Base-by-base conservation (phyloP, 2,329 filamentous ascomycete genomes). In the Fusarium vanettenii region DNA sequence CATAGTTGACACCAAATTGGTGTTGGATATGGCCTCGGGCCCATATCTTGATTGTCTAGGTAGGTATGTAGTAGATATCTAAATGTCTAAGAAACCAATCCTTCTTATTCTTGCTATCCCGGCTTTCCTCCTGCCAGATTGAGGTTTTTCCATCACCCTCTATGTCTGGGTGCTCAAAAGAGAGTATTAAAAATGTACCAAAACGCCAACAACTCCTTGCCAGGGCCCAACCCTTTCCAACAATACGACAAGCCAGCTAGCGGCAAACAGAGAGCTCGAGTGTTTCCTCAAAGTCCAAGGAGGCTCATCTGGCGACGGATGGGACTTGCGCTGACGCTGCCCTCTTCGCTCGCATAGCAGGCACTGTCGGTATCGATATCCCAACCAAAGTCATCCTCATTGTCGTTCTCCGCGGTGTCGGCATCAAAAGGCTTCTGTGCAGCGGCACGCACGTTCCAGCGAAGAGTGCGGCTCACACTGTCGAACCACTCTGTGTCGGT, bases 401-500 rank as follows among this genome's bases (percentile, higher is more conserved):
- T 80, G 39, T 81, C 79, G 25, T 86, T 78, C 37, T 77, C 78
- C 50, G 76, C 73, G 27, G 77, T 76, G 64, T 86, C 82, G 61
- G 87, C 83, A 65, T 93, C 92, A 87, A 97, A 99, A 4, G 91
- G 94, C 83, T 98, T 98, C 84, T 99, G 97, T 64, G 93, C 92
- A 6, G 96, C 95, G 6, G 95, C 95, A 55, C 97, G 90, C 29
- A 94, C 96, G 84, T 99, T 99, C 97, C 97, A 99, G 72, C 95
- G 90, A 69, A 99, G 87, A 5, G 96, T 98, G 70, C 96, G 91
- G 63, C 94, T 95, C 59, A 99, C 95, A 79, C 94, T 97, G 83
- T 98, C 94, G 81, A 99, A 98, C 97, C 97, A 99, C 83, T 99
- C 97, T 1, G 93, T 94, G 71, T 92, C 92, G 73, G 93, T 94